Base-by-base conservation (phyloP, 1,284 basidiomycete species). In the Melanopsichium pennsylvanicum region DNA sequence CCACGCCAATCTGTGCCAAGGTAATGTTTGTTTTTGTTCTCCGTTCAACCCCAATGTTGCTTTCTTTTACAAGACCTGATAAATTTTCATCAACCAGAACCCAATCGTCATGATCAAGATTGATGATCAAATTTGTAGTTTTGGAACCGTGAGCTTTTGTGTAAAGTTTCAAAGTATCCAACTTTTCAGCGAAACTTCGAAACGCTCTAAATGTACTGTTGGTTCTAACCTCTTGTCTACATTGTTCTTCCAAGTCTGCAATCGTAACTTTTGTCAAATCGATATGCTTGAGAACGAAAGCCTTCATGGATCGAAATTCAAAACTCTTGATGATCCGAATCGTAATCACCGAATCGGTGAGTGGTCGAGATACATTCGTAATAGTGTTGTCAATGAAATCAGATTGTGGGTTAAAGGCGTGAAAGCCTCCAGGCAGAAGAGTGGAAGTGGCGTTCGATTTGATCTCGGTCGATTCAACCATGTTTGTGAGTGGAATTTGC, bases 291-390 rank as follows among this genome's bases (percentile, higher is more conserved):
- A 97, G 85, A 29, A 98, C 89, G 63, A 97, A 86, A 75, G 88
- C 89, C 79, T 90, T 91, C 83, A 93, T 90, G 31, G 93, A 94
- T 46, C 95, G 87, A 81, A 88, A 97, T 77, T 89, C 89, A 81
- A 98, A 96, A 34, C 90, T 93, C 81, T 98, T 98, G 84, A 98
- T 92, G 68, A 97, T 86, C 27, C 95, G 88, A 36, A 97, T 81
- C n/a, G 93, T 95, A 58, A 95, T 84, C 8, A 90, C 90, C 16
- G 90, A 90, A 51, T 87, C 85, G 5, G 89, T 89, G 66, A 84
- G 85, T 3, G 92, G 90, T 3, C 85, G 84, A 18, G 87, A 83
- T 35, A 85, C 83, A 82, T 89, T 92, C 41, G 88, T 89, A 38
- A 88, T 84, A 18, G 84, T 81, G 66, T 87, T 86, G 44, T 86